Evolutionary conservation across 225 moss, liverwort and hornwort species (phyloP), one percentile per base, ranked within the genome.

Genomic region (Thuidium tamariscinum): DNA sequence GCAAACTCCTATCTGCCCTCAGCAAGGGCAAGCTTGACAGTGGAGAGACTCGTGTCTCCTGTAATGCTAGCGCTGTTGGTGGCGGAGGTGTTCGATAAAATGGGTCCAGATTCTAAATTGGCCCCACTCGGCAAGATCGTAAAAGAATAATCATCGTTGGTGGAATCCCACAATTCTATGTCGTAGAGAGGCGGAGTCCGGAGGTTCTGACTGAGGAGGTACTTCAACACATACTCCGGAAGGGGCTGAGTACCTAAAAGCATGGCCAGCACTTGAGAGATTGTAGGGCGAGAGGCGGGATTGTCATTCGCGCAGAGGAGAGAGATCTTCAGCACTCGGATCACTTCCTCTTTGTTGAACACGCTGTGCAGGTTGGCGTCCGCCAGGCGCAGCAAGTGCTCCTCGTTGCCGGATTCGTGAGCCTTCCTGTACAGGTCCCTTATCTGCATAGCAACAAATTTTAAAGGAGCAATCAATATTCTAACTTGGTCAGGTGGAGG

Each of bases 291-390:
- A 32, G 90, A 85, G 23, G 30, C 73, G 3, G 93, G 88, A 15
- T 75, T 81, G 72, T 91, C 93, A 19, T 76, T 86, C 16, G 91
- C 85, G 85, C 91, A 91, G 12, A 93, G 77, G 10, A 93, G 89
- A 6, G 91, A 72, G 8, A 93, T 85, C 55, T 91, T 91, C 13
- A 89, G 27, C 64, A 88, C 88, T 37, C 85, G 83, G 49, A 87
- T 48, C 42, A 88, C 93, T 81, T 91, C 88, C 34, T 83, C 88
- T 29, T 82, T 54, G 34, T 82, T 55, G 78, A 86, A 83, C 30
- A 29, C 72, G 12, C 56, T 44, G 36, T 85, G 82, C 11, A 93
- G 83, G 62, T 88, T 93, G 54, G 77, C 67, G 83, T 93, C 93
- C 83, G 84, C 88, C 27, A 84, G 74, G 32, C 46, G 84, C 19